phyloP scores from a whole-genome alignment of 108 stramenopile genomes.

The Nitzschia inconspicua region DNA sequence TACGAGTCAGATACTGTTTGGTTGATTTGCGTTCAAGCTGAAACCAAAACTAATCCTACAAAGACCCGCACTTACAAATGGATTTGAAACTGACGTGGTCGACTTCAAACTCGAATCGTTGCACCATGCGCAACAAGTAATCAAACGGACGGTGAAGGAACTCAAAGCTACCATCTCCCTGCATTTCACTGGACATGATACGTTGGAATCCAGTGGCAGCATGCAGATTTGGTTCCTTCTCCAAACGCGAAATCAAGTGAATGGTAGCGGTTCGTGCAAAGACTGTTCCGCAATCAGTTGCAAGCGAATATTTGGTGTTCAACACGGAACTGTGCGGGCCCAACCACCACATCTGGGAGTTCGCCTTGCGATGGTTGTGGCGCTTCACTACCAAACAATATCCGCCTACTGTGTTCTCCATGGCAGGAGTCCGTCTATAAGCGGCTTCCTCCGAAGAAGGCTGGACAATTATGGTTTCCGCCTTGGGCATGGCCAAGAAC shows the following conservation, averaged over 20 bases:
- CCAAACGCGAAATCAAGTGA: not conserved
- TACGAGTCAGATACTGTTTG: not conserved
- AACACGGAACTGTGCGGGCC: not conserved
- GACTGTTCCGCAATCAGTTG: slow-evolving; percentile 15
- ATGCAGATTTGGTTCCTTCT: not conserved
- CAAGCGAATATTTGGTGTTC: not conserved
- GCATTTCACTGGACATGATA: slow-evolving; percentile 1
- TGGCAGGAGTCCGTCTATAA: not conserved
- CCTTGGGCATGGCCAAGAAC: not conserved
- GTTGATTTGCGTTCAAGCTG: too few relatives aligned
- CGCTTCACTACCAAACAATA: slow-evolving; percentile 10
- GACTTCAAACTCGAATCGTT: slow-evolving; percentile 13
- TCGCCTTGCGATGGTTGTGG: slow-evolving; percentile 5
- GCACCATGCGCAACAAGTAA: slow-evolving; percentile 1
- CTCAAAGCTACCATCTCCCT: slow-evolving; percentile 10
- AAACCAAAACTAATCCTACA: not conserved
- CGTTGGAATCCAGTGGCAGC: slow-evolving; percentile 11
- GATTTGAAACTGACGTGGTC: not conserved
- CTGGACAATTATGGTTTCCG: not conserved
- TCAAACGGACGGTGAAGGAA: not conserved
- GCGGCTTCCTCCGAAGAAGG: not conserved
- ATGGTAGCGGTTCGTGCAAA: not conserved
- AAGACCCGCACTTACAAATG: not conserved
- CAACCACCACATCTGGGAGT: slow-evolving; percentile 15
- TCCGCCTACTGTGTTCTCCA: not conserved